Evolutionary conservation across 2,329 filamentous ascomycete species (phyloP), one percentile per base, ranked within the genome.

Genomic region (Paecilomyces dactylethromorphus): DNA sequence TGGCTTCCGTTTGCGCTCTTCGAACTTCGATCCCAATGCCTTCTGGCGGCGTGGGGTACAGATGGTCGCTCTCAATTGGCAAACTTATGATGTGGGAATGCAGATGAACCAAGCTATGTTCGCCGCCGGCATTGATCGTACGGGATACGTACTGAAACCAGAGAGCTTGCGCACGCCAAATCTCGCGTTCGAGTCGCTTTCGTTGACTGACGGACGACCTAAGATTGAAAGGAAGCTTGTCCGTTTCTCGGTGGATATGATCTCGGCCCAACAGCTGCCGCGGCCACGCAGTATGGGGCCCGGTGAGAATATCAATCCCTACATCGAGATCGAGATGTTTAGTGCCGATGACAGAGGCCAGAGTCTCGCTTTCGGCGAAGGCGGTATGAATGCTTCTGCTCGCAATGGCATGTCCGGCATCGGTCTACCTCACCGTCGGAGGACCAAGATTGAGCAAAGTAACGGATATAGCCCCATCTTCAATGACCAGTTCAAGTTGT

Each of bases 71-170:
- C 81, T 97, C 62, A 99, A 99, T 76, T 97, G 94, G 93, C 94
- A 99, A 76, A 97, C 92, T 0, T 97, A 95, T 69, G 94, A 97
- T 70, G 82, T 95, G 18, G 91, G 92, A 53, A 94, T 97, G 84
- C 93, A 97, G 71, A 83, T 97, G 73, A 97, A 97, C 72, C 90
- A 94, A 65, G 94, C 94, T 69, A 97, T 99, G 94, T 99, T 97
- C 71, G 89, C 92, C 53, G 90, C 91, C 59, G 91, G 91, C 51
- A 87, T 84, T 12, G 94, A 97, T 75, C 85, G 87, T 58, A 90
- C 90, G 2, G 94, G 94, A 52, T 99, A 97, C 68, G 92, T 97
- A 13, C 83, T 97, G 56, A 99, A 99, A 78, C 93, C 94, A 21
- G 84, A 87, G 35, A 90, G 92, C 70, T 85, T 96, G 62, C 89